A percentile compares a stretch with the other conserved stretches of the same genome.
phyloP scores from a whole-genome alignment of 805 yeast genomes.

The Lachancea sp. region DNA sequence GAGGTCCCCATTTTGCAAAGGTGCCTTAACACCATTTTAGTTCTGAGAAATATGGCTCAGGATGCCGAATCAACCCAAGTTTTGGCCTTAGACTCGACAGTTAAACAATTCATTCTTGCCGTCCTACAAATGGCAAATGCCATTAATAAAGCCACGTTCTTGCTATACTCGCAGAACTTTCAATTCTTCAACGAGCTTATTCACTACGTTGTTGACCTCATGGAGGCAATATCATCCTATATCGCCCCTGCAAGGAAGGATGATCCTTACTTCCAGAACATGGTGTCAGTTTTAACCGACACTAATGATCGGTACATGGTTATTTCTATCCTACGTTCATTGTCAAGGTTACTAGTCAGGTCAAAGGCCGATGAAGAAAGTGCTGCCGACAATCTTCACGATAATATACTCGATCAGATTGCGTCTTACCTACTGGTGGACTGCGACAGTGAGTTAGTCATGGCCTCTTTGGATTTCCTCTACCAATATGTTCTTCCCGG shows the following conservation, averaged over 20 bases:
- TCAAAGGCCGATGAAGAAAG: conserved; percentile 43
- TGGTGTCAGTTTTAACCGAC: conserved; percentile 44
- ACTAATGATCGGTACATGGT: conserved; percentile 64
- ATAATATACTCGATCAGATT: conserved; percentile 44
- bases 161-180: conserved; percentile 29
- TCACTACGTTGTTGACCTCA: conserved; percentile 65
- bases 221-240: conserved; percentile 80
- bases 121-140: conserved; percentile 24
- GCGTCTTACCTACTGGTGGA: conserved; percentile 51
- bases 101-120: conserved; percentile 42
- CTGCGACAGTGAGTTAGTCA: conserved; percentile 57
- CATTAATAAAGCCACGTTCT: conserved; percentile 23
- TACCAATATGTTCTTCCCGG: conserved; percentile 73
- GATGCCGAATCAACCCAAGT: conserved; percentile 78
- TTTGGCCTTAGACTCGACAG: conserved; percentile 48
- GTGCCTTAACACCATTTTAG: conserved; percentile 39
- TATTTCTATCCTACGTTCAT: conserved; percentile 63
- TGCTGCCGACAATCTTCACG: conserved; percentile 44
- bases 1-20: conserved; percentile 20
- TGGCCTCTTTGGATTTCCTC: conserved; percentile 72
- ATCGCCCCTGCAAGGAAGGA: conserved; percentile 66
- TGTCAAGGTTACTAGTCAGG: conserved; percentile 72
- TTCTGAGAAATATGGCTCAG: conserved; percentile 75
- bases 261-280: conserved; percentile 52
- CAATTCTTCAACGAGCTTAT: conserved; percentile 50